Conservation (phyloP, 106 monocot species). For the Dendrobium catenatum region DNA sequence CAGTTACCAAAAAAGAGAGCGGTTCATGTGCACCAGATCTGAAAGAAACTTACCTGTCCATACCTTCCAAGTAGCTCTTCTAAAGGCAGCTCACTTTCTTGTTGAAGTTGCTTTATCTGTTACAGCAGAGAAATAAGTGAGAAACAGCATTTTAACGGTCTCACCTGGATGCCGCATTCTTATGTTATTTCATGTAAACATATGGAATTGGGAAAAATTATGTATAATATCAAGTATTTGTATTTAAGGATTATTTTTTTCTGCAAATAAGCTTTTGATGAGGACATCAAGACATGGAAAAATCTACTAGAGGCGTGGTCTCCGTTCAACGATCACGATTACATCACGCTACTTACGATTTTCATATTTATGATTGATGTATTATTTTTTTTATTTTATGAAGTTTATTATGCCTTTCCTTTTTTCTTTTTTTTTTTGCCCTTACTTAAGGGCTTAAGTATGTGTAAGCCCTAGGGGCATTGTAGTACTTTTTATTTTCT, state of each 20-base stretch:
- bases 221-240: neutral
- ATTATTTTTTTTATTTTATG: too few relatives aligned
- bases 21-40: neutral
- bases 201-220: neutral
- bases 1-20: neutral
- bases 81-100: slow-evolving; percentile 79
- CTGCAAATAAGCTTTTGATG: too few relatives aligned
- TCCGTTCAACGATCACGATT: too few relatives aligned
- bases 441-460: too few relatives aligned
- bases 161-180: neutral
- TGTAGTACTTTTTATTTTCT: too few relatives aligned
- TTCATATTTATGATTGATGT: too few relatives aligned
- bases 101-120: slow-evolving; percentile 74
- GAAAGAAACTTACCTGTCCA: slow-evolving; percentile 57
- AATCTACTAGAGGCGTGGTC: too few relatives aligned
- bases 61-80: slow-evolving; percentile 90
- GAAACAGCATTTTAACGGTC: neutral
- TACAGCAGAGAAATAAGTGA: neutral
- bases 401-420: too few relatives aligned
- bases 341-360: too few relatives aligned
- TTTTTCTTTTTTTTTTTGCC: too few relatives aligned
- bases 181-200: neutral
- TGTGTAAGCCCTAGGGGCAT: too few relatives aligned
- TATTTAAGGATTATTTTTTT: neutral
- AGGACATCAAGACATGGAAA: too few relatives aligned